phyloP scores from a whole-genome alignment of 73 alveolate species.

The Paramecium tetraurelia region DNA sequence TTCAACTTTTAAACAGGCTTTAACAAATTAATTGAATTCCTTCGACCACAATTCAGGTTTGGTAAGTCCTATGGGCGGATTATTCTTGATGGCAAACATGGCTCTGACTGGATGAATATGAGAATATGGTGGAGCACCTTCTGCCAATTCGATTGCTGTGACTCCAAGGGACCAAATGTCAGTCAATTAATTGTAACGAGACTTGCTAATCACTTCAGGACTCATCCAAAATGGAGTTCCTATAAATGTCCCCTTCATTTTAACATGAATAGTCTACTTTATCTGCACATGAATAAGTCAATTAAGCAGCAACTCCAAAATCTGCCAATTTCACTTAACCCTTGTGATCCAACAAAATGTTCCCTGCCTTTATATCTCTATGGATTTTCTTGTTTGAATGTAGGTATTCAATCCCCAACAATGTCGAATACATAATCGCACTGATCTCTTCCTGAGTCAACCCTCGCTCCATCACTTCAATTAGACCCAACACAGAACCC shows the following conservation, averaged over 20 bases:
- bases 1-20: slow-evolving; percentile 84
- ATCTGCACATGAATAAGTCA: slow-evolving; percentile 83
- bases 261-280: slow-evolving; percentile 53
- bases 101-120: slow-evolving; percentile 92
- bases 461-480: slow-evolving; percentile 86
- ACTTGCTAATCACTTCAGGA: slow-evolving; percentile 66
- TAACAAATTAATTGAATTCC: slow-evolving; percentile 92
- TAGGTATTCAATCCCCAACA: slow-evolving; percentile 93
- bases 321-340: slow-evolving; percentile 97
- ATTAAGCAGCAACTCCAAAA: slow-evolving; percentile 97
- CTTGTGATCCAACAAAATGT: slow-evolving; percentile 84
- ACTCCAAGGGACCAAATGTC: slow-evolving; percentile 90
- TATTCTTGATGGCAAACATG: slow-evolving; percentile 86
- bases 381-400: slow-evolving; percentile 94
- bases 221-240: slow-evolving; percentile 78
- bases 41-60: slow-evolving; percentile 88
- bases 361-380: slow-evolving; percentile 99
- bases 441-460: slow-evolving; percentile 91
- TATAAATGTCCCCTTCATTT: slow-evolving; percentile 24
- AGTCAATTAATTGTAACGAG: slow-evolving; percentile 63
- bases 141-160: slow-evolving; percentile 96
- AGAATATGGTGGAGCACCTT: slow-evolving; percentile 97
- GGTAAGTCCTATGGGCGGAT: slow-evolving; percentile 90
- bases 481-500: slow-evolving; percentile 91
- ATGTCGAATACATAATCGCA: slow-evolving; percentile 83